These are phyloP conservation scores for Pyricularia grisea DNA, from an alignment of 2,329 filamentous ascomycete species.

Conservation along the genomic window DNA sequence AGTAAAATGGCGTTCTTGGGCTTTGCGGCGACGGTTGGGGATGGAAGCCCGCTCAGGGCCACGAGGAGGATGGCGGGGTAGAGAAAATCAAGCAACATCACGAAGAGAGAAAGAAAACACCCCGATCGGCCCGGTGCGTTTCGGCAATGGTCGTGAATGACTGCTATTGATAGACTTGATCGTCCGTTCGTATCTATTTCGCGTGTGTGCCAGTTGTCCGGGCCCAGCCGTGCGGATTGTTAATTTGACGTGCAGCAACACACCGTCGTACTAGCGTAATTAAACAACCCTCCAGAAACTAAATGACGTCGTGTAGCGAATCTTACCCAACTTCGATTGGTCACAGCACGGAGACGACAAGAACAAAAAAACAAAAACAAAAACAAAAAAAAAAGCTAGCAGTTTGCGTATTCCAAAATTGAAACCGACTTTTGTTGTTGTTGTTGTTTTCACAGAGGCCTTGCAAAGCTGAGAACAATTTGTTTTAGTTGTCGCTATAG, in stretches of 20 bases:
- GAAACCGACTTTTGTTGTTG: too few species aligned
- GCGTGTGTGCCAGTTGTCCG: not conserved
- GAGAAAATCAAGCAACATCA: conserved; percentile 6
- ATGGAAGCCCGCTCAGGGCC: not conserved
- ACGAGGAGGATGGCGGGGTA: conserved; percentile 7
- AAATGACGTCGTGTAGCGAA: not conserved
- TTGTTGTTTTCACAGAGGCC: not conserved
- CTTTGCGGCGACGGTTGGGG: conserved; percentile 15
- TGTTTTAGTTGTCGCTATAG: too few species aligned
- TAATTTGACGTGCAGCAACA: not conserved
- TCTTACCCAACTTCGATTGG: not conserved
- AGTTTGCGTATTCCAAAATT: too few species aligned
- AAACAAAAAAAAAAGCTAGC: not conserved
- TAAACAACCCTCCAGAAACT: not conserved
- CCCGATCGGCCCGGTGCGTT: not conserved
- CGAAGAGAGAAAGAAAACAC: not conserved
- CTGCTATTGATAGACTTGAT: not conserved
- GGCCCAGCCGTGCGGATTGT: not conserved
- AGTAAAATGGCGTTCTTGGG: conserved; percentile 46
- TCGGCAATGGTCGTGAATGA: not conserved
- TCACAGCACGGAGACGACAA: not conserved
- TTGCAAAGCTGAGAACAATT: not conserved
- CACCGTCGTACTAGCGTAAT: not conserved
- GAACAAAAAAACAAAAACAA: not conserved
- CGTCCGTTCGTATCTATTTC: not conserved